These are phyloP conservation scores for Claviceps capensis DNA, from an alignment of 2,329 filamentous ascomycete genomes.

Conservation along the genomic window DNA sequence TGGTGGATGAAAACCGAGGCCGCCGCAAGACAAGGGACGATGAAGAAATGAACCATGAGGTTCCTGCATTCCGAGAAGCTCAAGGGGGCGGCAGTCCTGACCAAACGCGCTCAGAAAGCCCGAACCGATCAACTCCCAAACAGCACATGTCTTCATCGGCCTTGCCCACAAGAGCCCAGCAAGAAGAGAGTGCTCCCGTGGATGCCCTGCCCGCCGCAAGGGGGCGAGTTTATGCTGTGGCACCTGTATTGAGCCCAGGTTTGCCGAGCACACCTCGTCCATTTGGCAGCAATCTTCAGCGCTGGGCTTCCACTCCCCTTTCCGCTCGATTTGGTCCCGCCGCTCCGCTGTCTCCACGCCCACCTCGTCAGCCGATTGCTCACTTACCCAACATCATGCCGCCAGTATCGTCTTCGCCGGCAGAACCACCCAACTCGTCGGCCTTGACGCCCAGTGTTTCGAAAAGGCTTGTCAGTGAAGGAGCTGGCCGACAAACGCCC, in stretches of 20 bases:
- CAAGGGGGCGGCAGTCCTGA: slow-evolving; percentile 62
- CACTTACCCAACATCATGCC: slow-evolving; percentile 53
- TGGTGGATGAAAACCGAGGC: slow-evolving; percentile 48
- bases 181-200: slow-evolving; percentile 24
- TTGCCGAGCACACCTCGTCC: slow-evolving; percentile 48
- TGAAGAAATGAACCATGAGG: slow-evolving; percentile 67
- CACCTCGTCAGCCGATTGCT: slow-evolving; percentile 59
- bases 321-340: slow-evolving; percentile 40
- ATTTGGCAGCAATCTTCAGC: slow-evolving; percentile 32
- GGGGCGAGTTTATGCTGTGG: slow-evolving; percentile 19
- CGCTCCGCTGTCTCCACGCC: slow-evolving; percentile 55
- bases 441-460: slow-evolving; percentile 3
- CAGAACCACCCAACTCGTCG: slow-evolving; percentile 4
- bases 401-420: slow-evolving; percentile 35
- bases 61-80: slow-evolving; percentile 50
- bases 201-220: slow-evolving; percentile 34
- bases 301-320: slow-evolving; percentile 44
- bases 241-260: slow-evolving; percentile 43
- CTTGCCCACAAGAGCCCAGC: neutral
- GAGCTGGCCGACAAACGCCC: slow-evolving; percentile 10
- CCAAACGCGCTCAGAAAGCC: slow-evolving; percentile 31
- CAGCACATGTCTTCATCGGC: neutral
- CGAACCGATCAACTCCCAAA: neutral
- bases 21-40: slow-evolving; percentile 76
- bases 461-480: slow-evolving; percentile 2